Percentiles rank a stretch among this genome's conserved stretches.
phyloP scores from a whole-genome alignment of 768 basidiomycete species.

The Dictyophora rubrovolvata region DNA sequence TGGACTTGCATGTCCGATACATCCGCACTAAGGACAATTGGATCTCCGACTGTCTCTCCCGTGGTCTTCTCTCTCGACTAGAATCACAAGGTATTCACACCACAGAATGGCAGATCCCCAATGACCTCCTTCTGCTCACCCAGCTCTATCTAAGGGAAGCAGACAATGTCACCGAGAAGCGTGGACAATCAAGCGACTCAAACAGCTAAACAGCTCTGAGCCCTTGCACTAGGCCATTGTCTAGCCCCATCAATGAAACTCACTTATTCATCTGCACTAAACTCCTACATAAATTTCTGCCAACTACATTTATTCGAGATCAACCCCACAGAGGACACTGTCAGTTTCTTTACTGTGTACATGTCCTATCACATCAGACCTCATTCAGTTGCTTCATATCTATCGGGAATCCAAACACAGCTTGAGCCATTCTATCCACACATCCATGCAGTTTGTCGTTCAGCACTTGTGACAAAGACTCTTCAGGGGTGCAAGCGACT shows the following conservation, averaged over 20 bases:
- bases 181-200: slow-evolving; percentile 10
- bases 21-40: too few species aligned
- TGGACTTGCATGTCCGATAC: too few species aligned
- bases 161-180: slow-evolving; percentile 7
- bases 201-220: background rate
- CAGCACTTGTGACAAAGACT: slow-evolving; percentile 9
- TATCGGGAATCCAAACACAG: slow-evolving; percentile 17
- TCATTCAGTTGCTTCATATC: slow-evolving; percentile 15
- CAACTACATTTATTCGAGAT: slow-evolving; percentile 1
- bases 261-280: slow-evolving; percentile 7
- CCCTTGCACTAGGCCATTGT: slow-evolving; percentile 11
- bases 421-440: slow-evolving; percentile 17
- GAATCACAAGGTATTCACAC: too few species aligned
- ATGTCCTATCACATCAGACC: slow-evolving; percentile 16
- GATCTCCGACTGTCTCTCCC: too few species aligned
- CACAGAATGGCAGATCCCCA: too few species aligned
- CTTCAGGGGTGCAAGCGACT: slow-evolving; percentile 22
- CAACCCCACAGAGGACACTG: slow-evolving; percentile 10
- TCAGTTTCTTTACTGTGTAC: slow-evolving; percentile 12
- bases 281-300: slow-evolving; percentile 9
- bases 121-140: too few species aligned
- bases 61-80: too few species aligned
- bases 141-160: too few species aligned
- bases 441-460: background rate
- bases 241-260: slow-evolving; percentile 2